Evolutionary conservation across 2,329 filamentous ascomycete genomes (phyloP).

Genomic region (Coniella lustricola): DNA sequence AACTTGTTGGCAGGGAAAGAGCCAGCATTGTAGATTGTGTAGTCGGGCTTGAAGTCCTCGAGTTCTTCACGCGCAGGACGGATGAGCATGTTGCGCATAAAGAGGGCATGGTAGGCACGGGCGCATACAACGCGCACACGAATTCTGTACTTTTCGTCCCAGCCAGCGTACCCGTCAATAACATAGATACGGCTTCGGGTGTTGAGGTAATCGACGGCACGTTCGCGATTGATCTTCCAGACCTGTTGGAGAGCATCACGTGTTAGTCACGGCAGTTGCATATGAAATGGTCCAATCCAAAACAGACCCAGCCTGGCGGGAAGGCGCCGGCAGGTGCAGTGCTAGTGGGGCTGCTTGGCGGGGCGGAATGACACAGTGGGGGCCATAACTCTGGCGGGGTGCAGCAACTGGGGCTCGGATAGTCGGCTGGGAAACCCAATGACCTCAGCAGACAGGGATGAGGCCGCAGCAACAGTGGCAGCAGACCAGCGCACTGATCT

Average conservation of each 20-base stretch:
- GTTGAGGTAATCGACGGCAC: slow-evolving; percentile 98
- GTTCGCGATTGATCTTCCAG: slow-evolving; percentile 99
- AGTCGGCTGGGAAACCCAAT: slow-evolving; percentile 12
- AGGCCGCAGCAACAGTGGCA: not conserved
- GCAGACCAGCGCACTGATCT: not conserved
- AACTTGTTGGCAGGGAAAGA: slow-evolving; percentile 98
- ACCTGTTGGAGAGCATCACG: slow-evolving; percentile 56
- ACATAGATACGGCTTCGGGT: slow-evolving; percentile 98
- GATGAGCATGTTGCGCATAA: slow-evolving; percentile 99
- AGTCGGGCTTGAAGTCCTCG: slow-evolving; percentile 96
- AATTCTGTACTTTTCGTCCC: slow-evolving; percentile 98
- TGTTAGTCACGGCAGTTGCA: slow-evolving; percentile 21
- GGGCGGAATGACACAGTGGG: too few relatives aligned
- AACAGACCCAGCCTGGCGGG: not conserved
- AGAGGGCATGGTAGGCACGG: slow-evolving; percentile 97
- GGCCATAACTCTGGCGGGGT: slow-evolving; percentile 7
- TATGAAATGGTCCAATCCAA: not conserved
- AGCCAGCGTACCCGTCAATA: slow-evolving; percentile 92
- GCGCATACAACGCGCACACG: slow-evolving; percentile 96
- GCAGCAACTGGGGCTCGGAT: slow-evolving; percentile 10
- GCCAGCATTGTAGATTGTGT: slow-evolving; percentile 99
- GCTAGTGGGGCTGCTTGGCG: not conserved
- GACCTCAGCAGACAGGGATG: slow-evolving; percentile 14
- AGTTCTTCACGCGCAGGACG: slow-evolving; percentile 85
- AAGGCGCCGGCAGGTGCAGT: slow-evolving; percentile 11